Evolutionary conservation across 495 filamentous ascomycete genomes (phyloP).

Genomic region (Parmelia sp.): DNA sequence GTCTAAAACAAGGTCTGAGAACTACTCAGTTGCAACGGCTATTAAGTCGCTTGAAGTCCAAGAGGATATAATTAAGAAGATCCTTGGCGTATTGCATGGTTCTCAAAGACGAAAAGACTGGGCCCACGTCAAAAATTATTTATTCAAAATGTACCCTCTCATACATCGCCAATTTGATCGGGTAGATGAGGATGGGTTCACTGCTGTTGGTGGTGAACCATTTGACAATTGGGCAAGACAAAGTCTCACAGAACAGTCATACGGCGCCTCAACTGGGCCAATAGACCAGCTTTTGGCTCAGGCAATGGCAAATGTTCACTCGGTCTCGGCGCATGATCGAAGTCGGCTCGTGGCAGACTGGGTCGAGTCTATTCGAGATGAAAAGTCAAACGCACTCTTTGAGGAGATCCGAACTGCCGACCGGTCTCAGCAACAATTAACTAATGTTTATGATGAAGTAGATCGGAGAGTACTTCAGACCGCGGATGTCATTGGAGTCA

Average conservation of each 20-base stretch:
- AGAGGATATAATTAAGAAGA: constrained; percentile 7
- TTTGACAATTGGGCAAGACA: constrained; percentile 4
- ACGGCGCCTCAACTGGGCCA: constrained; percentile 6
- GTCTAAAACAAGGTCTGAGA: constrained; percentile 20
- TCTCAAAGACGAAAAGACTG: constrained; percentile 8
- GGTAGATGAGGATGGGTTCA: constrained; percentile 29
- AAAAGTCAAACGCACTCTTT: constrained; percentile 34
- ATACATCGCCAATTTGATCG: constrained; percentile 21
- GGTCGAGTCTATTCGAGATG: constrained; percentile 37
- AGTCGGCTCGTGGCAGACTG: constrained; percentile 35
- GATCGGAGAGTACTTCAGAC: too few species aligned
- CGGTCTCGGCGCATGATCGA: constrained; percentile 25
- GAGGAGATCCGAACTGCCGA: constrained; percentile 37
- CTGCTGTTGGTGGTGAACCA: constrained; percentile 8
- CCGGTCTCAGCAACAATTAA: constrained; percentile 12
- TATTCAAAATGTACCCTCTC: constrained; percentile 12
- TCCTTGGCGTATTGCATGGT: not conserved
- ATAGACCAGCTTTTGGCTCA: constrained; percentile 22
- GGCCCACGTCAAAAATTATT: constrained; percentile 17
- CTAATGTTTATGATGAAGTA: constrained; percentile 24
- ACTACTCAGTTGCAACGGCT: constrained; percentile 6
- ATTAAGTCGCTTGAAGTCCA: constrained; percentile 8
- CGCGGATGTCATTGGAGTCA: constrained; percentile 70
- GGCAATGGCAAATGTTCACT: constrained; percentile 17
- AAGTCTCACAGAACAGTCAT: not conserved